Evolutionary conservation across 2,329 filamentous ascomycete genomes (phyloP).

Genomic region (Exophiala sp.): DNA sequence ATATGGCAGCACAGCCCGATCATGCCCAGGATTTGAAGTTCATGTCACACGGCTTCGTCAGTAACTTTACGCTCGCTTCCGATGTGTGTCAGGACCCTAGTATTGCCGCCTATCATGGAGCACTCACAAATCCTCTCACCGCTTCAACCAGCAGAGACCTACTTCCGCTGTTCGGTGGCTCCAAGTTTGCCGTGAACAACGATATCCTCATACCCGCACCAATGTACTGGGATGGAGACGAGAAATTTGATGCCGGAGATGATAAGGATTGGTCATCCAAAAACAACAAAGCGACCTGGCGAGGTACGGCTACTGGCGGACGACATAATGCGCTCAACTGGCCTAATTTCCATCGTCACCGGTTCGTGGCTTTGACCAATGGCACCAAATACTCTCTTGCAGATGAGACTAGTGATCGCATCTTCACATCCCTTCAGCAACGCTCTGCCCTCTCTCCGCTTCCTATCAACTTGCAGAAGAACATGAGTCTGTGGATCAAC

Average conservation of each 20-base stretch:
- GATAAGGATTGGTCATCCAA: slow-evolving; percentile 43
- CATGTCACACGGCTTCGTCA: not conserved
- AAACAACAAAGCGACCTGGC: slow-evolving; percentile 43
- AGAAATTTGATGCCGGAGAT: slow-evolving; percentile 34
- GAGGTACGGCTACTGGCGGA: slow-evolving; percentile 48
- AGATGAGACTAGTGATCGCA: slow-evolving; percentile 27
- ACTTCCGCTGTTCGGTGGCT: slow-evolving; percentile 50
- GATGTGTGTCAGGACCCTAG: slow-evolving; percentile 46
- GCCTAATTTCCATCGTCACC: slow-evolving; percentile 70
- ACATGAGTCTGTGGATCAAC: not conserved
- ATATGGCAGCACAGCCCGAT: not conserved
- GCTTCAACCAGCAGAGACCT: slow-evolving; percentile 43
- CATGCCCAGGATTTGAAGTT: not conserved
- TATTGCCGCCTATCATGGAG: slow-evolving; percentile 46
- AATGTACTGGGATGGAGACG: slow-evolving; percentile 48
- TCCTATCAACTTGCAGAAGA: not conserved
- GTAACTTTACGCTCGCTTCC: slow-evolving; percentile 29
- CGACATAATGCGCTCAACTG: slow-evolving; percentile 55
- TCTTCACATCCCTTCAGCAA: slow-evolving; percentile 31
- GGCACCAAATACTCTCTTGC: slow-evolving; percentile 55
- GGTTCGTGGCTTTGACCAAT: slow-evolving; percentile 72
- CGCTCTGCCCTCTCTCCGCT: slow-evolving; percentile 35
- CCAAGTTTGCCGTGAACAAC: slow-evolving; percentile 50
- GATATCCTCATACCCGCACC: slow-evolving; percentile 51
- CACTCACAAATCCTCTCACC: slow-evolving; percentile 49